Evolutionary conservation across 768 basidiomycete genomes (phyloP).

Genomic region (Leccinum subtestaceum): DNA sequence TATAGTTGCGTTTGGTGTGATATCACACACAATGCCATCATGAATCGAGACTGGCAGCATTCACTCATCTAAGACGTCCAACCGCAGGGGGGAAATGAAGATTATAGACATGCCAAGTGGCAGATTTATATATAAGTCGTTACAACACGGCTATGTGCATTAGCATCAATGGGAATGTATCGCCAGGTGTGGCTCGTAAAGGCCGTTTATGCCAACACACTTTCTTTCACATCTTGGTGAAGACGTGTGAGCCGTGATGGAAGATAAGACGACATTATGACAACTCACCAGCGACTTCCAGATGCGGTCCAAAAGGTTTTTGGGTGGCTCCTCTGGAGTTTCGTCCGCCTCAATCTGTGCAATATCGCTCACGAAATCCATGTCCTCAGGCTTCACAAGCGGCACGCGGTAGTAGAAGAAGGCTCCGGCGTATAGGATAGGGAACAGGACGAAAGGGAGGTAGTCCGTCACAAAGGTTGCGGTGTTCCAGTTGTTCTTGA

Average conservation of each 20-base stretch:
- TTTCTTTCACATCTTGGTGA: slow-evolving; percentile 21
- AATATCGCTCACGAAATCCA: slow-evolving; percentile 80
- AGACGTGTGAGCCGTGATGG: not conserved
- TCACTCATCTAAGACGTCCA: not conserved
- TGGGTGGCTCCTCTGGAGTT: slow-evolving; percentile 72
- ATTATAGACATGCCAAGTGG: not conserved
- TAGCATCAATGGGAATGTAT: not conserved
- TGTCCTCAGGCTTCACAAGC: slow-evolving; percentile 47
- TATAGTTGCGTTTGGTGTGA: not conserved
- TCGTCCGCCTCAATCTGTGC: slow-evolving; percentile 68
- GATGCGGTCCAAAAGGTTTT: slow-evolving; percentile 62
- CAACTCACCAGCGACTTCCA: slow-evolving; percentile 77
- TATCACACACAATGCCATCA: not conserved
- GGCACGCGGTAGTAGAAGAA: slow-evolving; percentile 41
- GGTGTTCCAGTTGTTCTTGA: slow-evolving; percentile 49
- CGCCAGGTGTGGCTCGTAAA: not conserved
- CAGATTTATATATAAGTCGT: not conserved
- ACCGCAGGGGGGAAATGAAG: not conserved
- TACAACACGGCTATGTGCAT: slow-evolving; percentile 4
- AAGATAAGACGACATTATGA: not conserved
- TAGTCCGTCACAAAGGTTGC: slow-evolving; percentile 83
- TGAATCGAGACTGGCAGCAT: not conserved
- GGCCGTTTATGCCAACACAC: not conserved
- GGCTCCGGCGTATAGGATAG: slow-evolving; percentile 63
- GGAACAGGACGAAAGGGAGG: slow-evolving; percentile 67